These are phyloP conservation scores for Arthroderma uncinatum DNA, from an alignment of 2,329 filamentous ascomycete species.

Conservation along the genomic window DNA sequence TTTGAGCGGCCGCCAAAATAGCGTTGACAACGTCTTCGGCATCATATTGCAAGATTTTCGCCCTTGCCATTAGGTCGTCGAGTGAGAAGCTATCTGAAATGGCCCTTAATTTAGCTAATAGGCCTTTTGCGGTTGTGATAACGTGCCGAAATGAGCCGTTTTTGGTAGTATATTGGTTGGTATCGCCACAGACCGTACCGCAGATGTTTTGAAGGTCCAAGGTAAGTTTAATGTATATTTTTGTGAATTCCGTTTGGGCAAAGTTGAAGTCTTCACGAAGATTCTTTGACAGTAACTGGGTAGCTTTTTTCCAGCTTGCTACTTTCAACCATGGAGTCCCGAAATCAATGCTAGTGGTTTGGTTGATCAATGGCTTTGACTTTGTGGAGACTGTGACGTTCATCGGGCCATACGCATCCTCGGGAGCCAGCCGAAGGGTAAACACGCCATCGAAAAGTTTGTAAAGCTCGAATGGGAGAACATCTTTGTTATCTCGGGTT, in stretches of 20 bases:
- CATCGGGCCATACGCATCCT: constrained; percentile 40
- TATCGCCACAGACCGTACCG: constrained; percentile 14
- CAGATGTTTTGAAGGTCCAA: constrained; percentile 30
- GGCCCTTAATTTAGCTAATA: not conserved
- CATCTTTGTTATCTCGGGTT: constrained; percentile 28
- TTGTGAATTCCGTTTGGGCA: constrained; percentile 30
- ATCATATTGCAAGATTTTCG: not conserved
- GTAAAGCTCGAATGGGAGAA: constrained; percentile 34
- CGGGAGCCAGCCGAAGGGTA: constrained; percentile 39
- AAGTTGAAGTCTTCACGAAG: constrained; percentile 28
- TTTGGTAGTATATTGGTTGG: not conserved
- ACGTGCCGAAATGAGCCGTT: not conserved
- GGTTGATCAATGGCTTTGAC: constrained; percentile 26
- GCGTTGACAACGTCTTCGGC: not conserved
- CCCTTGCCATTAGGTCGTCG: not conserved
- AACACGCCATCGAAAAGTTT: constrained; percentile 45
- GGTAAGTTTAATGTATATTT: constrained; percentile 28
- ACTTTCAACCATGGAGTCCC: constrained; percentile 39
- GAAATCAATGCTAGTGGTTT: constrained; percentile 33
- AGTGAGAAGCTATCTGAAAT: not conserved
- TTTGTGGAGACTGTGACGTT: constrained; percentile 38
- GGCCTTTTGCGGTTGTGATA: not conserved
- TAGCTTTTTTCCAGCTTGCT: constrained; percentile 36
- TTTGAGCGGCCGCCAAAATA: not conserved
- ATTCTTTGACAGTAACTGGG: constrained; percentile 26